A percentile compares a stretch with the other conserved stretches of the same genome.
Evolutionary conservation across 2,329 filamentous ascomycete genomes (phyloP).

Genomic region (Simplicillium sp.): DNA sequence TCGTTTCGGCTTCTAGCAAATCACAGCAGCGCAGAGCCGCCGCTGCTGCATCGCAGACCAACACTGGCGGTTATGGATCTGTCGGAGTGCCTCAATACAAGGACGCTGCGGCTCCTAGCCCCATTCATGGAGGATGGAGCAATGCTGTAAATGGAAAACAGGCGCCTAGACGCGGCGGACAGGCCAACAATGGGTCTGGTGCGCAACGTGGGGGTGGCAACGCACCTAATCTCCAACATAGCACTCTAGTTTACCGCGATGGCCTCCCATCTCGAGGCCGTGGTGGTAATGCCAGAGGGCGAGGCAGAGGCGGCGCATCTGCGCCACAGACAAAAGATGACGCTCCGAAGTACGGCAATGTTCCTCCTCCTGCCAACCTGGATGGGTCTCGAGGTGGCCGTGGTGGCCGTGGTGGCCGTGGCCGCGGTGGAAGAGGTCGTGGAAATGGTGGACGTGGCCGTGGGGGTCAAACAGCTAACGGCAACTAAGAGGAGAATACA

Average conservation of each 20-base stretch:
- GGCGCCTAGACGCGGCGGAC: slow-evolving; percentile 23
- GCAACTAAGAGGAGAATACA: too few species aligned
- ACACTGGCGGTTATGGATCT: slow-evolving; percentile 42
- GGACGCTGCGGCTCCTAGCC: slow-evolving; percentile 44
- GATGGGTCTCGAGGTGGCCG: slow-evolving; percentile 33
- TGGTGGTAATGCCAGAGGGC: slow-evolving; percentile 13
- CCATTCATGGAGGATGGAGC: slow-evolving; percentile 48
- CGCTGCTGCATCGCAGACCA: slow-evolving; percentile 38
- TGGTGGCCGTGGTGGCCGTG: slow-evolving; percentile 29
- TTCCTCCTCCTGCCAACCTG: slow-evolving; percentile 51
- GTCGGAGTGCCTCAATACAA: slow-evolving; percentile 53
- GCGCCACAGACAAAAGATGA: slow-evolving; percentile 4
- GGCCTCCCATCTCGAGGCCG: slow-evolving; percentile 14
- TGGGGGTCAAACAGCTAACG: slow-evolving; percentile 4
- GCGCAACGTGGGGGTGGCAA: slow-evolving; percentile 20
- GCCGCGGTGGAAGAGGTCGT: slow-evolving; percentile 26
- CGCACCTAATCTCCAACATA: slow-evolving; percentile 36
- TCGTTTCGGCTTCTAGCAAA: slow-evolving; percentile 55
- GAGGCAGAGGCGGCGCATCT: slow-evolving; percentile 14
- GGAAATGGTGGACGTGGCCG: slow-evolving; percentile 13
- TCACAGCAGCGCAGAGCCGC: slow-evolving; percentile 40
- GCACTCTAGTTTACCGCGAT: slow-evolving; percentile 42
- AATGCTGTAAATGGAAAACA: slow-evolving; percentile 40
- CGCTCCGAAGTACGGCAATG: slow-evolving; percentile 37
- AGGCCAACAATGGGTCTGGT: slow-evolving; percentile 25